These are phyloP conservation scores for Kondoa malvinella DNA, from an alignment of 768 basidiomycete species.

Conservation along the genomic window DNA sequence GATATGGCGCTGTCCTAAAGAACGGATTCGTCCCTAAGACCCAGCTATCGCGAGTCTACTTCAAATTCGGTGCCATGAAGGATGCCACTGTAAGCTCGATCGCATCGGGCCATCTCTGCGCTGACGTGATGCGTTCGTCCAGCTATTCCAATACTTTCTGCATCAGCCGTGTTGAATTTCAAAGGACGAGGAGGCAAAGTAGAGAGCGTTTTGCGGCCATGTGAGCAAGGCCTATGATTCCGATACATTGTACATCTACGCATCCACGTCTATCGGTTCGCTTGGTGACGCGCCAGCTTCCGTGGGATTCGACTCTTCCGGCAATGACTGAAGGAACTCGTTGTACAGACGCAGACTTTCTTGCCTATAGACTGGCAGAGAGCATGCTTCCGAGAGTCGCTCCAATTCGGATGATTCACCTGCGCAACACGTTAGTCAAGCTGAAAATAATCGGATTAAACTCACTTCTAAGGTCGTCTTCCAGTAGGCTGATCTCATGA, in stretches of 20 bases:
- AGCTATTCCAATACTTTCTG: background rate
- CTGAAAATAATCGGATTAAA: background rate
- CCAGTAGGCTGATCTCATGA: background rate
- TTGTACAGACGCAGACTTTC: background rate
- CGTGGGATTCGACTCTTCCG: too few relatives aligned
- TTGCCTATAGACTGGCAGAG: background rate
- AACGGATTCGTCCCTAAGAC: background rate
- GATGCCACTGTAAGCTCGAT: background rate
- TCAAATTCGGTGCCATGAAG: background rate
- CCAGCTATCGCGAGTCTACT: background rate
- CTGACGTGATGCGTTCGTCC: background rate
- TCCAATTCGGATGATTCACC: background rate
- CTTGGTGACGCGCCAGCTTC: too few relatives aligned
- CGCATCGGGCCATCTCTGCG: background rate
- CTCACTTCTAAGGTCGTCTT: background rate
- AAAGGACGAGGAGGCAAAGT: too few relatives aligned
- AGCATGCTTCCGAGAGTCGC: background rate
- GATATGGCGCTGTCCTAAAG: background rate
- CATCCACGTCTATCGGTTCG: too few relatives aligned
- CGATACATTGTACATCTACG: too few relatives aligned
- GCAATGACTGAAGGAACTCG: background rate
- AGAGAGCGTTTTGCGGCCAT: too few relatives aligned
- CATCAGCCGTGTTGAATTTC: background rate
- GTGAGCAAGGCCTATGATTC: too few relatives aligned
- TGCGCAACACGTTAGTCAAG: background rate